A percentile compares a stretch with the other conserved stretches of the same genome.
phyloP scores from a whole-genome alignment of 192 early-diverging fungal genomes.

The Dimargaris cristalligena region DNA sequence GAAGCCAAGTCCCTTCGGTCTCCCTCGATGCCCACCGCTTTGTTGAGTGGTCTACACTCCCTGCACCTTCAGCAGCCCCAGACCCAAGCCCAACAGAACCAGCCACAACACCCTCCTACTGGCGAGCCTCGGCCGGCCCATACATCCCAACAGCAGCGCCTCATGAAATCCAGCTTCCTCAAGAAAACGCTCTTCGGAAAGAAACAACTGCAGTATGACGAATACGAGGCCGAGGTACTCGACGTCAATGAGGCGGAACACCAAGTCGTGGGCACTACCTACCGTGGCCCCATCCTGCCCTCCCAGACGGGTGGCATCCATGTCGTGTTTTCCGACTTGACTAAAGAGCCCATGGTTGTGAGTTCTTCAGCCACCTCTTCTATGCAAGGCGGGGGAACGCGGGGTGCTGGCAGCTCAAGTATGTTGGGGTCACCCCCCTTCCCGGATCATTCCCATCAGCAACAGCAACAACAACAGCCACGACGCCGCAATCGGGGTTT shows the following conservation, averaged over 20 bases:
- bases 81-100: too few species aligned
- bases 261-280: neutral
- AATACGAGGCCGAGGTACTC: slow-evolving; percentile 5
- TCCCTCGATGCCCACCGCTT: neutral
- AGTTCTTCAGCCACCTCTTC: neutral
- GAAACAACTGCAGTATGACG: slow-evolving; percentile 5
- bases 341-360: neutral
- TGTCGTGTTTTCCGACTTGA: slow-evolving; percentile 4
- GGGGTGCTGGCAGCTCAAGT: too few species aligned
- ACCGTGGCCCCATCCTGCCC: slow-evolving; percentile 6
- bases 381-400: too few species aligned
- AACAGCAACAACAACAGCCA: too few species aligned
- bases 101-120: too few species aligned
- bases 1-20: neutral
- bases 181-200: slow-evolving; percentile 6
- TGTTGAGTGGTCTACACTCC: neutral
- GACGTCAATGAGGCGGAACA: neutral
- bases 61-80: too few species aligned
- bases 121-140: too few species aligned
- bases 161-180: slow-evolving; percentile 8
- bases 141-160: neutral
- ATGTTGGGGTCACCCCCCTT: too few species aligned
- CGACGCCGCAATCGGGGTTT: neutral
- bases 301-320: neutral
- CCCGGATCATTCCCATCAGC: too few species aligned